Percentiles rank a stretch among this genome's conserved stretches.
Conservation (phyloP, 2,329 filamentous ascomycete species). For the Fusarium sp. region DNA sequence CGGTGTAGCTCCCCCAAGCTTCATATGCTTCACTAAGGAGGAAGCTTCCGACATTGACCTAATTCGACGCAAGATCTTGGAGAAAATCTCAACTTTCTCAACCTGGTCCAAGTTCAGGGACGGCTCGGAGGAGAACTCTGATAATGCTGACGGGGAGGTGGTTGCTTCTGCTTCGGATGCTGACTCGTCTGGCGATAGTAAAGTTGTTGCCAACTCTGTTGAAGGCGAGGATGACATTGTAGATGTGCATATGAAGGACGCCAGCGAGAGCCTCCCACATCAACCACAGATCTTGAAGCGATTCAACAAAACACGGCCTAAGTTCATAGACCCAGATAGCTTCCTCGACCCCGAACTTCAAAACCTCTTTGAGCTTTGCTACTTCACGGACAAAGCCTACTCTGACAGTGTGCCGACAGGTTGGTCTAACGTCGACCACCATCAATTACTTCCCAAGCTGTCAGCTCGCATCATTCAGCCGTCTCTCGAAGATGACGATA, state of each 20-base stretch:
- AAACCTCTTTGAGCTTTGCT: conserved; percentile 82
- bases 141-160: conserved; percentile 74
- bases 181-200: conserved; percentile 75
- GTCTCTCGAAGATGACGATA: conserved; percentile 59
- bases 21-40: conserved; percentile 79
- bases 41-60: conserved; percentile 75
- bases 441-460: conserved; percentile 67
- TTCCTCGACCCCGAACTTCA: conserved; percentile 74
- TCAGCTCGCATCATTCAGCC: conserved; percentile 60
- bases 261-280: conserved; percentile 51
- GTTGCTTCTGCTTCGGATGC: conserved; percentile 73
- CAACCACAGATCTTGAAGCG: conserved; percentile 54
- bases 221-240: conserved; percentile 92
- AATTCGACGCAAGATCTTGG: conserved; percentile 84
- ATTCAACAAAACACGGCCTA: conserved; percentile 64
- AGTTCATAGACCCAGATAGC: conserved; percentile 64
- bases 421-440: conserved; percentile 72
- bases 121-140: conserved; percentile 60
- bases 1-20: conserved; percentile 67
- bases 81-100: conserved; percentile 80
- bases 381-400: conserved; percentile 63
- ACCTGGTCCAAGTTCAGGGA: conserved; percentile 74
- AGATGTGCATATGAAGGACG: conserved; percentile 86
- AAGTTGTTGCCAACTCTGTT: conserved; percentile 81
- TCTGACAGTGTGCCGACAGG: conserved; percentile 76